These are phyloP conservation scores for Candida awuae DNA, from an alignment of 805 yeast genomes.

Conservation along the genomic window DNA sequence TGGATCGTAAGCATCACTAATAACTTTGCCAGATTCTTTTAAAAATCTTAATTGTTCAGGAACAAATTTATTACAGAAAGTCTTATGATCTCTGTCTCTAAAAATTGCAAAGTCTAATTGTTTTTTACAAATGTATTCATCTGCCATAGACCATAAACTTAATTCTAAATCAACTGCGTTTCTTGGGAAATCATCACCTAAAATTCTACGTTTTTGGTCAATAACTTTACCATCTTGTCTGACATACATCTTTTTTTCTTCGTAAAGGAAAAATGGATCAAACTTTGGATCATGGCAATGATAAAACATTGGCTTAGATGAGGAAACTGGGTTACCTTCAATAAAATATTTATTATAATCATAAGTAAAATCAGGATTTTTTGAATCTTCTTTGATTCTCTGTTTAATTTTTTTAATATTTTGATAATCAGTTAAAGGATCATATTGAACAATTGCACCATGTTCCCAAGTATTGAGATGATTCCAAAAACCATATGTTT, in stretches of 20 bases:
- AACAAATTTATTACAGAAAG: conserved; percentile 20
- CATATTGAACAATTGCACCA: conserved; percentile 26
- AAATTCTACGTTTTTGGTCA: conserved; percentile 13
- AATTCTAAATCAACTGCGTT: conserved; percentile 18
- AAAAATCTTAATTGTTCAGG: conserved; percentile 21
- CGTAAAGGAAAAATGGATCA: conserved; percentile 33
- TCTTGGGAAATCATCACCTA: conserved; percentile 17
- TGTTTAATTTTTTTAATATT: conserved; percentile 13
- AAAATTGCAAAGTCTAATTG: conserved; percentile 16
- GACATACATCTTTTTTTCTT: conserved; percentile 19
- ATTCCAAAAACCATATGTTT: conserved; percentile 23
- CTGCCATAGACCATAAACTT: conserved; percentile 19
- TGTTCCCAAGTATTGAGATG: conserved; percentile 21
- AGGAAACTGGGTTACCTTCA: conserved; percentile 16
- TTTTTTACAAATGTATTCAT: conserved; percentile 24
- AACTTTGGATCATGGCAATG: conserved; percentile 44
- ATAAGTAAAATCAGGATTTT: conserved; percentile 8
- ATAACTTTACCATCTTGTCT: conserved; percentile 29
- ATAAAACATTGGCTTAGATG: conserved; percentile 21
- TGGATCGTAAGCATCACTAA: conserved; percentile 1
- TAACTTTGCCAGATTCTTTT: background rate
- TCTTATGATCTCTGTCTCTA: conserved; percentile 9
- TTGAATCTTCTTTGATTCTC: conserved; percentile 15
- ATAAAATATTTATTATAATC: conserved; percentile 10
- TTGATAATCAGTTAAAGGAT: conserved; percentile 22